Evolutionary conservation across 345 rosid species (phyloP).

Genomic region (Mangifera indica): DNA sequence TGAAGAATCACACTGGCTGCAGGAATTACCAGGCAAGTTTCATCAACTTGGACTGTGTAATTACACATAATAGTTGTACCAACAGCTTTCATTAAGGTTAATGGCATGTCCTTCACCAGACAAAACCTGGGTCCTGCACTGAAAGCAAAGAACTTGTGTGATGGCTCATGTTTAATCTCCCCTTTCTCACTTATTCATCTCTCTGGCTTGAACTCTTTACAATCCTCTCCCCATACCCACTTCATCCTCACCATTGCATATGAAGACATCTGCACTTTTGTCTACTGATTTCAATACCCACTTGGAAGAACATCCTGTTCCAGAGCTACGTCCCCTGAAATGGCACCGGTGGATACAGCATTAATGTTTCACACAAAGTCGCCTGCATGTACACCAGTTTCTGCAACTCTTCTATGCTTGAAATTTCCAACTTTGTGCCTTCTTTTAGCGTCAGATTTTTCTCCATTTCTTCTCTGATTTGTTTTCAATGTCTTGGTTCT

Average conservation of each 20-base stretch:
- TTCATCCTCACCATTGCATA: too few species aligned
- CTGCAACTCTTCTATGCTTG: neutral
- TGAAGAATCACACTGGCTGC: neutral
- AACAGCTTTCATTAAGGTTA: neutral
- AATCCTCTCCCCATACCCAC: too few species aligned
- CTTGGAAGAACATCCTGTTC: constrained; percentile 15
- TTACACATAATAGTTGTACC: neutral
- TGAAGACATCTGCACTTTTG: too few species aligned
- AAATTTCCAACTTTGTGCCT: neutral
- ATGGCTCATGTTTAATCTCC: constrained; percentile 15
- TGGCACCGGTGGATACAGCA: constrained; percentile 32
- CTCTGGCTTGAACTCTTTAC: constrained; percentile 27
- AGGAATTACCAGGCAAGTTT: neutral
- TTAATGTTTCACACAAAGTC: constrained; percentile 24
- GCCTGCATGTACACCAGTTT: constrained; percentile 30
- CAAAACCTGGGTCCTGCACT: constrained; percentile 16
- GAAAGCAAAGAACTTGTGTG: constrained; percentile 11
- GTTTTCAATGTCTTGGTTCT: neutral
- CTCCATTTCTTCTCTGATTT: neutral
- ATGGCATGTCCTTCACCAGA: neutral
- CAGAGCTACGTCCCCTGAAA: constrained; percentile 14
- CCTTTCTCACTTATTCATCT: constrained; percentile 12
- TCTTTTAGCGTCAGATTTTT: neutral
- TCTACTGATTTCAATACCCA: too few species aligned
- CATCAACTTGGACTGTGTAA: neutral